Evolutionary conservation across 768 basidiomycete species (phyloP), one percentile per base, ranked within the genome.

Genomic region (Rhizopogon vesiculosus): DNA sequence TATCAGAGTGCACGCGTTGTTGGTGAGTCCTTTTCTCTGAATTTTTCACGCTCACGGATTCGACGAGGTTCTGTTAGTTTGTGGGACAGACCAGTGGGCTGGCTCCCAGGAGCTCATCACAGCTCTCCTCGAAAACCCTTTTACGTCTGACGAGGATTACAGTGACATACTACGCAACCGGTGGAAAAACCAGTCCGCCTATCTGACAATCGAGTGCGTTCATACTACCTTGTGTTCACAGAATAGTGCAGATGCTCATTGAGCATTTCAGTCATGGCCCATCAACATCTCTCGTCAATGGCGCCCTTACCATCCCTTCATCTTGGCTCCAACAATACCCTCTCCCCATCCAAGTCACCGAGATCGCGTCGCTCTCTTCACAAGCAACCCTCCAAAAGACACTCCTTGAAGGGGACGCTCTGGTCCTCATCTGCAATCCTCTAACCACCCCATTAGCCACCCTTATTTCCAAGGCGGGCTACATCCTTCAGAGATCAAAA

Each of bases 101-200:
- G 76, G 74, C 39, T 74, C 82, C 7, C 71, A 72, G 39, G 82
- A 86, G 31, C 69, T 92, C 4, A 80, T 91, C 18, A 83, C 83
- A 5, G 87, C 88, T 7, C 74, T 92, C 38, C 72, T 92, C 15
- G 80, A 85, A 43, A 84, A 91, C 53, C 89, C 89, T 13, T 79
- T 92, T 59, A 73, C 76, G 2, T 80, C 82, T n/a, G 78, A 82
- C 58, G 56, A 72, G 25, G 62, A 67, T 4, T 74, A 78, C 56
- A 76, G 73, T 49, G 68, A 73, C 33, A 62, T 64, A 7, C 62
- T 88, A 22, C 75, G 74, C 51, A 63, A 73, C 41, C 76, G 88
- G 33, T 86, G 87, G 83, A 66, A 63, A 50, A 65, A 69, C 42
- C 57, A 64, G 19, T 64, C 69, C 7, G 56, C 59, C 6, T 58